Base-by-base conservation (phyloP, 73 alveolate genomes). In the Paramecium caudatum region DNA sequence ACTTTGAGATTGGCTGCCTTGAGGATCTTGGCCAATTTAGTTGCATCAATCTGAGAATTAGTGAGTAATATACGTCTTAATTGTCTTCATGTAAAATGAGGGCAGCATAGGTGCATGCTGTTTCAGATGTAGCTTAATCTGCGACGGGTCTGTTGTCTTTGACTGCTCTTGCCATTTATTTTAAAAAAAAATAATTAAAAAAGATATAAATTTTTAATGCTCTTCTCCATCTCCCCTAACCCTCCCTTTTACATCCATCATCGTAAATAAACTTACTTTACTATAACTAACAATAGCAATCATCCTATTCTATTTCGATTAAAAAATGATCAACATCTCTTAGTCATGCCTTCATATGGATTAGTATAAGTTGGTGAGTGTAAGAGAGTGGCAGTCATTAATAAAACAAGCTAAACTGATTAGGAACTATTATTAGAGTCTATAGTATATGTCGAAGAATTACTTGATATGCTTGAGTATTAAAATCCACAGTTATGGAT, bases 1-100 rank as follows among this genome's bases (percentile, higher is more conserved):
- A 96, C 99, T 90, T 91, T 93, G 87, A 95, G 91, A 34, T 97
- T 97, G 47, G 98, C 91, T 3, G 97, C 98, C 90, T 91, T 91
- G 41, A 96, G 70, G 25, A 96, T 87, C 86, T 95, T 96, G 55
- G 95, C 65, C 43, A 96, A 61, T 82, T 96, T 94, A 88, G 95
- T 97, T 16, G 98, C 97, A 74, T 36, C 65, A 21, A 74, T 74
- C 88, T 74, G 21, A 17, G 16, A 19, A 27, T 27, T 30, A 74
- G 16, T 9, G 7, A 34, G 36, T 37, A 30, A 27, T 17, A 7
- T 74, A 74, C 88, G 19, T 74, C 88, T 74, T 74, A 74, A 12
- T 74, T 43, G 19, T 74, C 88, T 12, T 74, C 88, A 43, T 74
- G 55, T 17, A 74, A 74, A 4, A 74, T 74, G 10, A 74, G 46